Evolutionary conservation across 352 stramenopile species (phyloP).

Genomic region (Phytopythium montanum): DNA sequence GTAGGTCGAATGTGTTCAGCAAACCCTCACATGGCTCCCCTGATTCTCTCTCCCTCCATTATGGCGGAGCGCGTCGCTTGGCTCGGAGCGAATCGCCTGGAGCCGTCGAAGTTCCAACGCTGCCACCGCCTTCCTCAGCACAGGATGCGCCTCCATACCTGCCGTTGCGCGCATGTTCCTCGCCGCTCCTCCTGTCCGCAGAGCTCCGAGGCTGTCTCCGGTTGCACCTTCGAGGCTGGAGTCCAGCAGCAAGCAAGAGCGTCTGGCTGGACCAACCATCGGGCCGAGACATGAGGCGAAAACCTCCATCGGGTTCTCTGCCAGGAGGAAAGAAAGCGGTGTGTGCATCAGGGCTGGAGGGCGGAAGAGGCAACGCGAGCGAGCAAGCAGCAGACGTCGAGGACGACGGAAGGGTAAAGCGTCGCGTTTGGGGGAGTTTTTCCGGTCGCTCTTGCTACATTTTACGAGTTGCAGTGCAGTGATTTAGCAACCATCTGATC

Average conservation of each 20-base stretch:
- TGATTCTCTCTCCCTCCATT: not conserved
- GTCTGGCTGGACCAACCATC: not conserved
- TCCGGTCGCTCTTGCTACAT: not conserved
- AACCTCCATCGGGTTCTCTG: too few species aligned
- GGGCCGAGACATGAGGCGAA: not conserved
- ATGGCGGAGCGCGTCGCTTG: not conserved
- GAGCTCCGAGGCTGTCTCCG: not conserved
- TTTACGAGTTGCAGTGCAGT: not conserved
- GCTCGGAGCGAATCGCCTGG: not conserved
- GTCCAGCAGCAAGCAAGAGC: not conserved
- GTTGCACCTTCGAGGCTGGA: too few species aligned
- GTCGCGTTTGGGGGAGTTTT: not conserved
- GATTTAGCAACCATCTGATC: not conserved
- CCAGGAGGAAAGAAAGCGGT: too few species aligned
- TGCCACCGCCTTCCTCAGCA: not conserved
- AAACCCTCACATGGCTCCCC: constrained; percentile 3
- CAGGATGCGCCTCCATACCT: not conserved
- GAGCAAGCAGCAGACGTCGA: not conserved
- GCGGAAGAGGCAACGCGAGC: not conserved
- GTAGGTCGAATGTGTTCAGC: constrained; percentile 4
- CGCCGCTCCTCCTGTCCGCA: constrained; percentile 7
- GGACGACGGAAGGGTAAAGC: not conserved
- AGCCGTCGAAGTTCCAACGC: not conserved
- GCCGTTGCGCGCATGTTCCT: constrained; percentile 7
- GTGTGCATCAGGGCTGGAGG: not conserved